Evolutionary conservation across 495 filamentous ascomycete genomes (phyloP).

Genomic region (Lentithecium fluviatile): DNA sequence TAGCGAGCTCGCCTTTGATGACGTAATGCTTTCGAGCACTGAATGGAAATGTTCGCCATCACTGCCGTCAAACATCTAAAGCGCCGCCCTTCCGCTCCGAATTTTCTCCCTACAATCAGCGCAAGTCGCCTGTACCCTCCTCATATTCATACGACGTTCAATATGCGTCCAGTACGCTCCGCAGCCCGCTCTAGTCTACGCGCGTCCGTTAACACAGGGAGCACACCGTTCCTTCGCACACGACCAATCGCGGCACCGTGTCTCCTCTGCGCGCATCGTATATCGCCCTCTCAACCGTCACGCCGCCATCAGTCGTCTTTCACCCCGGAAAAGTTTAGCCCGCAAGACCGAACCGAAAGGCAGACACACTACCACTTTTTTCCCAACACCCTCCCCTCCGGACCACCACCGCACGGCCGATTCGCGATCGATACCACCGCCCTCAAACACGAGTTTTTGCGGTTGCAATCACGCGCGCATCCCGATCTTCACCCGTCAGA

Average conservation of each 20-base stretch:
- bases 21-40: too few relatives aligned
- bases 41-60: too few relatives aligned
- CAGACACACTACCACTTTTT: conserved; percentile 82
- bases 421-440: conserved; percentile 67
- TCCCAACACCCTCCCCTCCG: conserved; percentile 72
- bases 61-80: too few relatives aligned
- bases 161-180: neutral
- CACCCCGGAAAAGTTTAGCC: neutral
- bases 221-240: neutral
- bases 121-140: neutral
- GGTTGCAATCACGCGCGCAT: conserved; percentile 74
- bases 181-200: neutral
- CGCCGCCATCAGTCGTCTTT: neutral
- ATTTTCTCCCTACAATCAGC: too few relatives aligned
- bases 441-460: conserved; percentile 81
- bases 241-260: neutral
- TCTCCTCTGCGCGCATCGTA: neutral
- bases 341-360: neutral
- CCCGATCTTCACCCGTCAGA: conserved; percentile 70
- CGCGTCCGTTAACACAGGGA: neutral
- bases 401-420: conserved; percentile 72
- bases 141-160: neutral
- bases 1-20: too few relatives aligned
- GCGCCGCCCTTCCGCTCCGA: too few relatives aligned
- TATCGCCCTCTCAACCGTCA: neutral